Conservation (phyloP, 768 basidiomycete species). For the Chiua virens region DNA sequence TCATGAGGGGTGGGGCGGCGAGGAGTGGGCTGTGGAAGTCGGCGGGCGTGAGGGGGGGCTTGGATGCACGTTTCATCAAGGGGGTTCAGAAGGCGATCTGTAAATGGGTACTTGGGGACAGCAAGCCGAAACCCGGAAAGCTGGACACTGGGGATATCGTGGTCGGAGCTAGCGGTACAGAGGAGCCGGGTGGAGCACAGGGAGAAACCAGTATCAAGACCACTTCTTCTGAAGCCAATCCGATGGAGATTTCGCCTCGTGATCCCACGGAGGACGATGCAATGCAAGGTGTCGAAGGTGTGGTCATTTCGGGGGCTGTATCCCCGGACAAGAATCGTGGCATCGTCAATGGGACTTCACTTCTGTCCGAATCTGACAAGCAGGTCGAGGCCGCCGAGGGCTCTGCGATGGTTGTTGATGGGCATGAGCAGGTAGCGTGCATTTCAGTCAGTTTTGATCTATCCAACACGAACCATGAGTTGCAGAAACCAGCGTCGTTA, state of each 20-base stretch:
- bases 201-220: background rate
- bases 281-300: slow-evolving; percentile 21
- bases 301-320: background rate
- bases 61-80: slow-evolving; percentile 39
- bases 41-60: slow-evolving; percentile 37
- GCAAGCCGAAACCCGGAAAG: slow-evolving; percentile 9
- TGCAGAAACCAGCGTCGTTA: slow-evolving; percentile 4
- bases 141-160: slow-evolving; percentile 1
- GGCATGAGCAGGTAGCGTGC: slow-evolving; percentile 23
- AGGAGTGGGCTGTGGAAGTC: slow-evolving; percentile 36
- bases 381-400: slow-evolving; percentile 2
- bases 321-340: background rate
- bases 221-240: background rate
- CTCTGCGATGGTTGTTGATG: slow-evolving; percentile 15
- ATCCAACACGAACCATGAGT: background rate
- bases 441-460: background rate
- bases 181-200: background rate
- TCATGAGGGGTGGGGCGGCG: slow-evolving; percentile 57
- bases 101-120: slow-evolving; percentile 26
- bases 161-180: background rate
- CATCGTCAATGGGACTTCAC: background rate
- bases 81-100: slow-evolving; percentile 34
- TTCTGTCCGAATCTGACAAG: slow-evolving; percentile 1
- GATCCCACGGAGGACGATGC: slow-evolving; percentile 6
- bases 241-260: background rate